Base-by-base conservation (phyloP, 805 yeast species). In the Maudiozyma pseudohumilis region DNA sequence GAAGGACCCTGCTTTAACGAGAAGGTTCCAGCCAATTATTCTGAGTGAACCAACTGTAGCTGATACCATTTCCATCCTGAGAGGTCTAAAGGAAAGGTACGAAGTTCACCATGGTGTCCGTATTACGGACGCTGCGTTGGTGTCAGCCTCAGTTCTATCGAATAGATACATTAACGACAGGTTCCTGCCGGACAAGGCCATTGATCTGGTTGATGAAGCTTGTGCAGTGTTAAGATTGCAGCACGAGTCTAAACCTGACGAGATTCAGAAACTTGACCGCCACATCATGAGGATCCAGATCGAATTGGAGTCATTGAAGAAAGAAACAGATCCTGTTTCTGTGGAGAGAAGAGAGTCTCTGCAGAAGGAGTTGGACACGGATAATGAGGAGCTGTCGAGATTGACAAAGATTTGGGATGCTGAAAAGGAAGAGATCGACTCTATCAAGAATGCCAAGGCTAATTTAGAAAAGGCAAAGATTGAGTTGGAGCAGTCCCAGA, bases 31-130 rank as follows among this genome's bases (percentile, higher is more conserved):
- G 50, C 82, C 95, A 1, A 94, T 89, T 22, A 53, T 74, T 41
- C 79, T 89, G 26, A 76, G 75, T 41, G 97, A 92, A 55, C 98
- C 98, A 13, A 68, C 81, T 4, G 95, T 88, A 2, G 78, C 81
- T 42, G 96, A 89, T 57, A 80, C 96, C 0, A 86, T 89, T 38
- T 80, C 94, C 20, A 89, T 89, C 42, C 66, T 92, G 41, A 75
- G 98, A 54, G 98, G 98, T 4, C 69, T 89, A 52, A 88, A 89
- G 57, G 97, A 89, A 53, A 73, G 82, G 44, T 89, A 89, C 57
- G 98, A 89, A 55, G 96, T 89, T 2, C 98, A 89, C 52, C 98
- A 89, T 53, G 98, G 98, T 63, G 98, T 89, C 6, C 74, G 95
- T 45, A 85, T 89, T 41, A 74, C 89, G 3, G 98, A 89, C 55